phyloP scores from a whole-genome alignment of 208 protist species.

The Trypanosoma scelopori region DNA sequence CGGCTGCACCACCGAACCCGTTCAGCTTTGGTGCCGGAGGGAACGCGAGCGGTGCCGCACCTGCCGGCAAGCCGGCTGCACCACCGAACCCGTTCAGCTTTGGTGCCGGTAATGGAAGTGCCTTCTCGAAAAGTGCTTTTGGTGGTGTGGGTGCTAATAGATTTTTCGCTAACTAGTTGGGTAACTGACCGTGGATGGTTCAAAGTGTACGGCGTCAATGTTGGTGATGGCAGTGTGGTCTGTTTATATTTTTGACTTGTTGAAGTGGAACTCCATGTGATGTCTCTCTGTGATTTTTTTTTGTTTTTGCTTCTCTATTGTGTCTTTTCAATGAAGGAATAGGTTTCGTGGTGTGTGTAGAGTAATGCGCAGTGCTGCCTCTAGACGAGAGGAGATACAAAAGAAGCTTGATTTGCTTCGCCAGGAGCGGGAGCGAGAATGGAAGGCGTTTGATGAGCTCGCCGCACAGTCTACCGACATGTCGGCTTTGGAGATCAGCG shows the following conservation, averaged over 20 bases:
- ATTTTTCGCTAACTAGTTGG: constrained; percentile 19
- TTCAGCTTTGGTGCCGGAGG: constrained; percentile 21
- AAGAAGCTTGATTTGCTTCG: constrained; percentile 61
- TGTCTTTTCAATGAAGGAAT: background rate
- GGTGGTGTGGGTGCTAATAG: constrained; percentile 4
- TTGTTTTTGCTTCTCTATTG: constrained; percentile 1
- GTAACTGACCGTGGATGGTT: constrained; percentile 1
- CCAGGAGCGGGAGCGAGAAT: constrained; percentile 56
- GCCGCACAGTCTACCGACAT: constrained; percentile 35
- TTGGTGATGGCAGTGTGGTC: background rate
- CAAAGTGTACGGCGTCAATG: background rate
- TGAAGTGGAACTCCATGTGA: background rate
- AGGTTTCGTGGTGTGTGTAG: background rate
- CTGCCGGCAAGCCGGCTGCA: constrained; percentile 21
- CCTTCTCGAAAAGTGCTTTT: constrained; percentile 12
- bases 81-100: constrained; percentile 25
- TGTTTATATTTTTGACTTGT: background rate
- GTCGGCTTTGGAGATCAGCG: constrained; percentile 49
- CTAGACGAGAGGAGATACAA: constrained; percentile 69
- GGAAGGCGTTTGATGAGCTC: constrained; percentile 65
- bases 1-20: constrained; percentile 9
- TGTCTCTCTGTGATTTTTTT: constrained; percentile 17
- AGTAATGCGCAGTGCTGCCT: constrained; percentile 27
- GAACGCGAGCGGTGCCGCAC: background rate
- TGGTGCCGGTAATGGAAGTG: constrained; percentile 1